Evolutionary conservation across 768 basidiomycete genomes (phyloP), one percentile per base, ranked within the genome.

Genomic region (Russula olivacea): DNA sequence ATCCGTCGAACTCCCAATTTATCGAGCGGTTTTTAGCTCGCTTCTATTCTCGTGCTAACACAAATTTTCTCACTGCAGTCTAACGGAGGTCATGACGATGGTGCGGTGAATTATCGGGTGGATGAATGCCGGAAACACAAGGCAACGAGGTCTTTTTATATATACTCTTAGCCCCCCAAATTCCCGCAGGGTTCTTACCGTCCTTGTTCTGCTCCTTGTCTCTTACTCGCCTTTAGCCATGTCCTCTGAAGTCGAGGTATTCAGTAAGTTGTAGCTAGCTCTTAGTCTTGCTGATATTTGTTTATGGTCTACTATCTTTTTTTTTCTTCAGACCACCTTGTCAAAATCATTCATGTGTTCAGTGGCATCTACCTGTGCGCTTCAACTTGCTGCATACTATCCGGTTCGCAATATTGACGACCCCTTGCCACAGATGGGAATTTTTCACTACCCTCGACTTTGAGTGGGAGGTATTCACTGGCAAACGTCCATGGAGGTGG

Each of bases 391-490:
- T 12, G 7, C 11, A 12, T 4, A 12, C 10, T 4, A n/a, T 10
- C n/a, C 45, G 11, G 4, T 11, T 47, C 10, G n/a, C 36, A 23
- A 2, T 36, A 30, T 51, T 45, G 8, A 55, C 28, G n/a, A 25
- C 34, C 14, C 8, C 15, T 9, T 34, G 17, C 15, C 23, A 21
- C 15, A 65, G 64, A 10, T 65, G 64, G 61, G 64, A 65, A 12
- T 58, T 36, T 23, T n/a, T 65, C 51, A 65, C 55, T 25, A 62
- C 52, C 25, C 55, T 65, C 14, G 51, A 43, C 45, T 65, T 65
- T 19, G 61, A 61, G n/a, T 65, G 60, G 64, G 59, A 65, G 36
- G 36, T 65, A 55, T 63, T 54, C 55, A 63, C 64, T 8, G 55
- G 61, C 11, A 50, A 19, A 28, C 50, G 64, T 40, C 64, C 41